These are phyloP conservation scores for Botryotinia globosa DNA, from an alignment of 2,329 filamentous ascomycete species.

Conservation along the genomic window DNA sequence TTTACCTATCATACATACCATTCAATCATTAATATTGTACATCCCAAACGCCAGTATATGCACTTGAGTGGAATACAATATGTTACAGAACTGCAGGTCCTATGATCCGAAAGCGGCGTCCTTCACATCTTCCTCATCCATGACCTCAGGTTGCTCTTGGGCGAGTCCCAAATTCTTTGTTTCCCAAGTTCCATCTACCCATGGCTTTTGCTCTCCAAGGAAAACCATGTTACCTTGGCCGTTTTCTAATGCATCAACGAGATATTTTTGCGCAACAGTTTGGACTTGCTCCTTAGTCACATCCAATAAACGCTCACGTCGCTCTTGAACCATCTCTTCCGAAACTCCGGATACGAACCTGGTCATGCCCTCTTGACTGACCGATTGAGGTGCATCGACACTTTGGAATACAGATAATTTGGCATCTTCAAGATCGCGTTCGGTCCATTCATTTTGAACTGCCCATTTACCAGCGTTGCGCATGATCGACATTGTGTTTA, in stretches of 20 bases:
- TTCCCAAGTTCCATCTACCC: slow-evolving; percentile 72
- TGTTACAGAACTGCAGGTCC: slow-evolving; percentile 29
- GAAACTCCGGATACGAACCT: slow-evolving; percentile 82
- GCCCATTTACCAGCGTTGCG: slow-evolving; percentile 79
- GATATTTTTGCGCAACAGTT: slow-evolving; percentile 75
- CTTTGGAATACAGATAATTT: slow-evolving; percentile 93
- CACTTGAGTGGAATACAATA: slow-evolving; percentile 34
- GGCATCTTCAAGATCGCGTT: slow-evolving; percentile 87
- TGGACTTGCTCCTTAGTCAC: slow-evolving; percentile 79
- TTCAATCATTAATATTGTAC: slow-evolving; percentile 22
- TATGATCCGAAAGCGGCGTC: slow-evolving; percentile 33
- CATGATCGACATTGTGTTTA: slow-evolving; percentile 85
- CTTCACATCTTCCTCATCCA: slow-evolving; percentile 34
- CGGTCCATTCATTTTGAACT: slow-evolving; percentile 74
- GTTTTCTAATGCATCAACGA: slow-evolving; percentile 64
- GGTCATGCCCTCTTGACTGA: slow-evolving; percentile 83
- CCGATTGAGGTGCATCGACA: slow-evolving; percentile 82
- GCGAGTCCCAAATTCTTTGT: slow-evolving; percentile 71
- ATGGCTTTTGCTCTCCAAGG: slow-evolving; percentile 79
- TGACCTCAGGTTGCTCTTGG: slow-evolving; percentile 40
- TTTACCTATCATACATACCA: slow-evolving; percentile 19
- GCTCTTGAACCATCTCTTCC: slow-evolving; percentile 82
- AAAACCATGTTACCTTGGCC: slow-evolving; percentile 65
- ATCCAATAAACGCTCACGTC: slow-evolving; percentile 81
- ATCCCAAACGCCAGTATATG: slow-evolving; percentile 23